A percentile compares a stretch with the other conserved stretches of the same genome.
phyloP scores from a whole-genome alignment of 306 rosid species.

The Elaeagnus macrophylla region DNA sequence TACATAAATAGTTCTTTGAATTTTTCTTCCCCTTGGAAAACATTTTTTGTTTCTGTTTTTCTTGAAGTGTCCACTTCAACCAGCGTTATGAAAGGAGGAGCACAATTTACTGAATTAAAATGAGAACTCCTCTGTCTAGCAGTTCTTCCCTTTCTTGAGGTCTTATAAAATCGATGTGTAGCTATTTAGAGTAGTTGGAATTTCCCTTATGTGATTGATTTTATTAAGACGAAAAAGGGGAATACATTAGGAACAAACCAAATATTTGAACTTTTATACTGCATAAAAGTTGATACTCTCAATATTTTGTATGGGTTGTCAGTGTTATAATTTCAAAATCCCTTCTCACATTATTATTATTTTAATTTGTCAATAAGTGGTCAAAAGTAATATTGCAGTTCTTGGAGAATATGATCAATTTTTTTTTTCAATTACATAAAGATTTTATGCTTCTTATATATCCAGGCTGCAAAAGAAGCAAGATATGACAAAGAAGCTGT shows the following conservation, averaged over 20 bases:
- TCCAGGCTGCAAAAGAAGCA: constrained; percentile 91
- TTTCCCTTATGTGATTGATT: no score
- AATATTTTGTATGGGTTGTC: no score
- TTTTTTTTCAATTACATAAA: constrained; percentile 5
- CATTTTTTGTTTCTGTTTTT: neutral
- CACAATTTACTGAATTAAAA: neutral
- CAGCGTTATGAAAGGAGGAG: neutral
- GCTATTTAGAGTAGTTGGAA: no score
- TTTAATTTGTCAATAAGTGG: neutral
- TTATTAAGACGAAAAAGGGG: no score
- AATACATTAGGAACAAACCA: no score
- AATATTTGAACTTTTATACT: no score
- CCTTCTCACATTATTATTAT: no score
- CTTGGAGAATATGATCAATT: constrained; percentile 1
- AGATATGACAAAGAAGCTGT: constrained; percentile 94
- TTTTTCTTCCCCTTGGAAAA: neutral
- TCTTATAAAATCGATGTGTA: no score
- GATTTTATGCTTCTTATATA: constrained; percentile 21
- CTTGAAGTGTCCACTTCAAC: neutral
- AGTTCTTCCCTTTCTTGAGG: no score
- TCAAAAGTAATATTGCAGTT: neutral
- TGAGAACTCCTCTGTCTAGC: neutral
- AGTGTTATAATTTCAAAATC: no score
- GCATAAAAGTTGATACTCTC: no score
- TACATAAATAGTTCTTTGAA: no score